Percentiles rank a stretch among this genome's conserved stretches.
Evolutionary conservation across 2,329 filamentous ascomycete species (phyloP).

Genomic region (Clonostachys solani): DNA sequence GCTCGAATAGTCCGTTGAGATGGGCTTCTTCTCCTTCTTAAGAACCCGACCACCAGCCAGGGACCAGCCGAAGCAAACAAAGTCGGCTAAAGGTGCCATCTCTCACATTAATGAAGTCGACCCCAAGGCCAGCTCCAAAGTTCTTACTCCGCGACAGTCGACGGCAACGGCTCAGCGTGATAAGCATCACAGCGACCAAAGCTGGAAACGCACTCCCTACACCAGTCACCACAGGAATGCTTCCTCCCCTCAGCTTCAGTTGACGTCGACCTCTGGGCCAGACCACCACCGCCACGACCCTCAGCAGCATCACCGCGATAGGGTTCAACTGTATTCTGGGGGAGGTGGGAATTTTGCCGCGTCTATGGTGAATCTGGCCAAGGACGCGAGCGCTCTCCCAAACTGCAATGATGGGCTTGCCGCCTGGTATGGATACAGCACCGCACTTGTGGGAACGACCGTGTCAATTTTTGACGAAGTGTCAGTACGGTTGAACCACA

Average conservation of each 20-base stretch:
- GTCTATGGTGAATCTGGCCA: constrained; percentile 37
- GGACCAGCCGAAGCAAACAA: too few relatives aligned
- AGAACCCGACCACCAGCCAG: too few relatives aligned
- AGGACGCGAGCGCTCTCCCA: constrained; percentile 28
- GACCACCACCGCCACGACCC: neutral
- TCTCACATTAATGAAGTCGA: too few relatives aligned
- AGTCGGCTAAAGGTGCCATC: too few relatives aligned
- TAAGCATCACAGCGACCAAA: too few relatives aligned
- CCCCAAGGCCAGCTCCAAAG: too few relatives aligned
- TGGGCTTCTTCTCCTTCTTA: too few relatives aligned
- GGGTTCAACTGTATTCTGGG: constrained; percentile 9
- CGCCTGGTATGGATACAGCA: constrained; percentile 26
- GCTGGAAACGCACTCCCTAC: too few relatives aligned
- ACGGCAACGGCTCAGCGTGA: too few relatives aligned
- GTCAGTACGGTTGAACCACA: constrained; percentile 56
- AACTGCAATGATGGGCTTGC: constrained; percentile 38
- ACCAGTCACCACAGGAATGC: neutral
- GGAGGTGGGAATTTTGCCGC: constrained; percentile 24
- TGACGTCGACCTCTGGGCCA: neutral
- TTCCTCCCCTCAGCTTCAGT: neutral
- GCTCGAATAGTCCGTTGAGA: too few relatives aligned
- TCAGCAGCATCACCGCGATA: constrained; percentile 27
- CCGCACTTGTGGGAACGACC: constrained; percentile 19
- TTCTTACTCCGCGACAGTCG: too few relatives aligned
- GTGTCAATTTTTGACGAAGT: constrained; percentile 54